Evolutionary conservation across 192 early-diverging fungal genomes (phyloP).

Genomic region (Coemansia pectinata): DNA sequence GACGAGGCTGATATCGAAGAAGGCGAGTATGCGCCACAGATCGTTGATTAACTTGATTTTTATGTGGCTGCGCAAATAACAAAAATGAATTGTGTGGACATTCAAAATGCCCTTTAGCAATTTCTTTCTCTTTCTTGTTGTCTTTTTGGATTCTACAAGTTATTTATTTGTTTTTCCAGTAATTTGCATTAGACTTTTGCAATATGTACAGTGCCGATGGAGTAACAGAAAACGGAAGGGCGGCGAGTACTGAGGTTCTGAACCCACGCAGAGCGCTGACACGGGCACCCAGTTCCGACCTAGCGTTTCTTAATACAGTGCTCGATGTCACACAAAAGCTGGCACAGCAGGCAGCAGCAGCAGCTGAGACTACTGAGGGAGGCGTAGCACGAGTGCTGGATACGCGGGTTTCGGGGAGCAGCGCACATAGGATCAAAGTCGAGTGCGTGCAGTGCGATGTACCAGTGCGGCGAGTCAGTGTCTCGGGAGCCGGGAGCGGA

Average conservation of each 20-base stretch:
- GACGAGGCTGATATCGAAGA: conserved; percentile 60
- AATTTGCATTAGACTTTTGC: not conserved
- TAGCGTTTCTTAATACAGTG: conserved; percentile 38
- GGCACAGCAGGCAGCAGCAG: not conserved
- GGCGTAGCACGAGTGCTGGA: not conserved
- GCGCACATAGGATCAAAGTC: not conserved
- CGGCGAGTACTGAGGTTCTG: not conserved
- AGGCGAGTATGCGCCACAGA: conserved; percentile 70
- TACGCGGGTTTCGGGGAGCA: not conserved
- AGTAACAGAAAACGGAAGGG: not conserved
- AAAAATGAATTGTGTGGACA: not conserved
- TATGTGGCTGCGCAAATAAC: conserved; percentile 3
- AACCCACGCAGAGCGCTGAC: conserved; percentile 28
- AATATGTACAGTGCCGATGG: not conserved
- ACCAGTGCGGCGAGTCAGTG: conserved; percentile 2
- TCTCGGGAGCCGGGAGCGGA: not conserved
- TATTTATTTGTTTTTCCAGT: not conserved
- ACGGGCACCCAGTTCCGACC: conserved; percentile 34
- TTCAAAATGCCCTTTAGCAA: not conserved
- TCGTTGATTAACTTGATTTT: conserved; percentile 50
- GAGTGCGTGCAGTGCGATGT: not conserved
- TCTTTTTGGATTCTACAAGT: too few relatives aligned
- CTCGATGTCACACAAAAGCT: conserved; percentile 17
- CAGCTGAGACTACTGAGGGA: not conserved
- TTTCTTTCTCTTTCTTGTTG: not conserved